These are phyloP conservation scores for Mrakia frigida DNA, from an alignment of 768 basidiomycete species.

Conservation along the genomic window DNA sequence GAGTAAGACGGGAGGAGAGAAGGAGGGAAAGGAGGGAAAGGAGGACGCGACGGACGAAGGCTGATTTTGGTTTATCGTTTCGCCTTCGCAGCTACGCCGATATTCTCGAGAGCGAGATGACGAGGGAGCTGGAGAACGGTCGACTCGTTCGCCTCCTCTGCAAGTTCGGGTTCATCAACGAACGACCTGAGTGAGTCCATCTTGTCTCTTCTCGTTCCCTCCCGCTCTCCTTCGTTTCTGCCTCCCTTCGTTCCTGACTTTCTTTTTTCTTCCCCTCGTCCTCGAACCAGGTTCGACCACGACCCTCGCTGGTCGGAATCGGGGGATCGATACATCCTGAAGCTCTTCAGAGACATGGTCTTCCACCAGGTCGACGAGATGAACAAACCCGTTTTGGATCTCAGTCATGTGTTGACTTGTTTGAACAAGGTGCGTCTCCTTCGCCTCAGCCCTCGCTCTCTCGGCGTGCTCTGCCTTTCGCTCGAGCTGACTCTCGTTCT, in stretches of 20 bases:
- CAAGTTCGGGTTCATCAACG: constrained; percentile 98
- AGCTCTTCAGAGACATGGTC: constrained; percentile 95
- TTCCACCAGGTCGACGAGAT: constrained; percentile 95
- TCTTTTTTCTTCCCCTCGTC: not conserved
- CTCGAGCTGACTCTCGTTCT: not conserved
- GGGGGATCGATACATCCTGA: constrained; percentile 94
- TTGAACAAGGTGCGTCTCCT: constrained; percentile 72
- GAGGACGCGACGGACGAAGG: not conserved
- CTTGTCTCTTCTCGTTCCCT: not conserved
- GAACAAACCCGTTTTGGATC: constrained; percentile 80
- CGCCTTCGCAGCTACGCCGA: constrained; percentile 54
- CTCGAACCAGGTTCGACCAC: constrained; percentile 66
- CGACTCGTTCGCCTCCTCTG: constrained; percentile 79
- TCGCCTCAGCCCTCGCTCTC: not conserved
- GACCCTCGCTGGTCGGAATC: constrained; percentile 98
- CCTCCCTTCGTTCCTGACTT: not conserved
- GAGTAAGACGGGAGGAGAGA: constrained; percentile 37
- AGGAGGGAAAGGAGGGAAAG: no score
- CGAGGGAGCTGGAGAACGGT: constrained; percentile 88
- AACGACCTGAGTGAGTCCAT: constrained; percentile 83
- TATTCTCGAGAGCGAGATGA: constrained; percentile 71
- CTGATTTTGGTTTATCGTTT: not conserved
- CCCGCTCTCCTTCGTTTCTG: not conserved
- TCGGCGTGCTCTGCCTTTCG: no score
- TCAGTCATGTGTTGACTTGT: constrained; percentile 84